Base-by-base conservation (phyloP, 352 stramenopile species). In the Phytophthora chlamydospora region DNA sequence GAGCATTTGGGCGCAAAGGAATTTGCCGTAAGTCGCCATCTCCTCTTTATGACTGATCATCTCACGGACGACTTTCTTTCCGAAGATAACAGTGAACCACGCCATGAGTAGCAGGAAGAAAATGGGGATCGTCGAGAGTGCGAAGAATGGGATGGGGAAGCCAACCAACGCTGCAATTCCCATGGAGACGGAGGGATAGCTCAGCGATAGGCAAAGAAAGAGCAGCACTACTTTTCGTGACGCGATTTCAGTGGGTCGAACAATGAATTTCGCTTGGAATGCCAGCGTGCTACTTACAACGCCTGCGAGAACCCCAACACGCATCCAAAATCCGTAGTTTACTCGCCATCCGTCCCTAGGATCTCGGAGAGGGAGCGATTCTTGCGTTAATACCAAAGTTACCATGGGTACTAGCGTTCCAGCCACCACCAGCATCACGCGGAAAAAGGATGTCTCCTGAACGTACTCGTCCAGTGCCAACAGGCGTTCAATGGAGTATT, bases 261-360 rank as follows among this genome's bases (percentile, higher is more conserved):
- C 24, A 0, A 67, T 67, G 24, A 13, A 19, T n/a, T 50, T 61
- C 1, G 38, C 44, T 4, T 62, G 43, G 16, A 52, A 34, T 0
- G 12, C 59, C 1, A 58, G 4, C 2, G 51, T 48, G 14, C 31
- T 44, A 33, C 59, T 62, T 4, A 57, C 43, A 10, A 68, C 45
- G 6, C 51, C 59, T 2, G 59, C 19, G 6, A 62, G 10, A 29
- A 68, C 62, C 3, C 51, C 60, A 4, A 68, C 60, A 14, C 52
- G 45, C 10, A 64, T 13, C 60, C 60, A 68, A 12, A 68, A 68
- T 7, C 53, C 53, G 35, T 54, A 58, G 12, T 58, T 64, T 6
- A 17, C 39, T n/a, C n/a, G 32, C 60, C 60, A 68, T 1, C 60
- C 53, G 12, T 24, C 11, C 13, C 13, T 34, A 17, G 53, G 60